These are phyloP conservation scores for Helichrysum umbraculigerum DNA, from an alignment of 129 eudicot genomes.

Conservation along the genomic window DNA sequence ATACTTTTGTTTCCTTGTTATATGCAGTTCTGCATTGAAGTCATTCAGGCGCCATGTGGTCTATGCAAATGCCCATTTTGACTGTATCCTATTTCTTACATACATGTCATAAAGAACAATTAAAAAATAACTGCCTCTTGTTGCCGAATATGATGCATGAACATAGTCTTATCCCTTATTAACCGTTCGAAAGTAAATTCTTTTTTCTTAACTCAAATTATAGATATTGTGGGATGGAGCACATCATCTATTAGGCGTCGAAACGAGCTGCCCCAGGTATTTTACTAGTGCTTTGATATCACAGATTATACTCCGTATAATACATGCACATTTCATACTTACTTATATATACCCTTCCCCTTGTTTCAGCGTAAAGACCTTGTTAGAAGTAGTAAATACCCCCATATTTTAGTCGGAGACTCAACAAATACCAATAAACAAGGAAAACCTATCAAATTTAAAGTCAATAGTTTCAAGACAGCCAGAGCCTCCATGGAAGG, in stretches of 20 bases:
- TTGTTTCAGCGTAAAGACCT: conserved; percentile 59
- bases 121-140: not conserved
- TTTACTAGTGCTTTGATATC: not conserved
- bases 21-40: conserved; percentile 76
- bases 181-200: conserved; percentile 9
- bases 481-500: conserved; percentile 70
- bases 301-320: not conserved
- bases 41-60: conserved; percentile 82
- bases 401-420: conserved; percentile 60
- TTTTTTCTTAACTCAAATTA: conserved; percentile 40
- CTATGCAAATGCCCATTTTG: conserved; percentile 87
- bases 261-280: conserved; percentile 78
- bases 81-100: conserved; percentile 64
- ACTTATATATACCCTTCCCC: conserved; percentile 22
- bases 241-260: conserved; percentile 77
- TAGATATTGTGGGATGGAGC: conserved; percentile 94
- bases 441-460: conserved; percentile 30
- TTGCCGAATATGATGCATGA: not conserved
- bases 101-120: not conserved
- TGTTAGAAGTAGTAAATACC: conserved; percentile 55
- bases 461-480: conserved; percentile 35
- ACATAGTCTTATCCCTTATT: not conserved
- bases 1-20: not conserved
- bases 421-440: conserved; percentile 39
- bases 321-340: not conserved